These are phyloP conservation scores for Cladosporium sphaerospermum DNA, from an alignment of 2,329 filamentous ascomycete genomes.

Conservation along the genomic window DNA sequence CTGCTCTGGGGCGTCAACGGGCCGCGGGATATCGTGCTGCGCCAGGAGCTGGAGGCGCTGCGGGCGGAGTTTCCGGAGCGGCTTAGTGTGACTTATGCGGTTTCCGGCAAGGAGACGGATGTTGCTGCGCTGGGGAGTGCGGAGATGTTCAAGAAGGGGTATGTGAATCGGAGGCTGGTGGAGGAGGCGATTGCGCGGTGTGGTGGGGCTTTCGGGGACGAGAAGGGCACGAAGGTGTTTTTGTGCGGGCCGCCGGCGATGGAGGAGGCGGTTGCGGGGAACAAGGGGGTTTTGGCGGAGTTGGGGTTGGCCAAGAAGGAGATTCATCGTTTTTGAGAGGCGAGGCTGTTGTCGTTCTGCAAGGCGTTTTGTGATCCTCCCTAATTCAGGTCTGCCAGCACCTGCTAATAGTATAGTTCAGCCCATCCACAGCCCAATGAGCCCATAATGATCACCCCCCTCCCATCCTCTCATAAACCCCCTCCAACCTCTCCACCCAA, in stretches of 20 bases:
- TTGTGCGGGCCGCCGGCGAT: slow-evolving; percentile 64
- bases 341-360: not conserved
- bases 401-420: too few species aligned
- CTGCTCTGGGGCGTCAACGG: slow-evolving; percentile 62
- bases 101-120: slow-evolving; percentile 41
- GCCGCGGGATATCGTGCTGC: slow-evolving; percentile 56
- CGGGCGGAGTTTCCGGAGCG: slow-evolving; percentile 47
- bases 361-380: not conserved
- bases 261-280: slow-evolving; percentile 52
- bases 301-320: slow-evolving; percentile 54
- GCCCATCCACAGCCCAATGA: too few species aligned
- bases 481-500: slow-evolving; percentile 23
- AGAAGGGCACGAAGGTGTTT: slow-evolving; percentile 53
- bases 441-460: not conserved
- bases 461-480: slow-evolving; percentile 19
- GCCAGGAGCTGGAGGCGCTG: slow-evolving; percentile 49
- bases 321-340: slow-evolving; percentile 52
- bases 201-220: slow-evolving; percentile 25
- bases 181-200: slow-evolving; percentile 41
- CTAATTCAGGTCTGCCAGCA: too few species aligned
- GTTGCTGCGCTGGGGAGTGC: slow-evolving; percentile 24
- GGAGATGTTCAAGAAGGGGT: slow-evolving; percentile 46
- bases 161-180: slow-evolving; percentile 53
- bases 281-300: slow-evolving; percentile 49
- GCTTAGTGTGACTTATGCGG: slow-evolving; percentile 53